These are phyloP conservation scores for Tympanopsis confertula DNA, from an alignment of 2,329 filamentous ascomycete species.

Conservation along the genomic window DNA sequence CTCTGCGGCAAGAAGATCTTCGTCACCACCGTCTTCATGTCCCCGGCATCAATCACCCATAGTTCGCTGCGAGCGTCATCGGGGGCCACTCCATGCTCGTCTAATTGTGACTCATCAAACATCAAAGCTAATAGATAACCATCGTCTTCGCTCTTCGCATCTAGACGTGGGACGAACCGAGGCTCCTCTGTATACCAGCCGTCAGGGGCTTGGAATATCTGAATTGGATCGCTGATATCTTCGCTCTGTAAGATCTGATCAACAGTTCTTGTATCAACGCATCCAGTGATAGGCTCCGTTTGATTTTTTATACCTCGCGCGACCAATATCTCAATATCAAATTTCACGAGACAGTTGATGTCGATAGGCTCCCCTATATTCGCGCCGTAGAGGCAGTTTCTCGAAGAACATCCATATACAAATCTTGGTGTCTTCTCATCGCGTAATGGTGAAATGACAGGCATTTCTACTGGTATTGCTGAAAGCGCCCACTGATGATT, in stretches of 20 bases:
- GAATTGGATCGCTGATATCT: conserved; percentile 40
- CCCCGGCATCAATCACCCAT: conserved; percentile 55
- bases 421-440: conserved; percentile 48
- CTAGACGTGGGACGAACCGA: conserved; percentile 42
- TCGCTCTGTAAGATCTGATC: conserved; percentile 33
- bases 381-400: conserved; percentile 40
- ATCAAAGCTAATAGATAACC: conserved; percentile 59
- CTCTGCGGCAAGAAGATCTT: conserved; percentile 49
- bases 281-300: conserved; percentile 40
- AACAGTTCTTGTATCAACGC: conserved; percentile 45
- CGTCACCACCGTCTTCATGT: conserved; percentile 49
- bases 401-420: conserved; percentile 57
- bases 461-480: conserved; percentile 58
- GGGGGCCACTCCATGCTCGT: conserved; percentile 30
- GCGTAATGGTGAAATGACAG: conserved; percentile 38
- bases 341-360: conserved; percentile 53
- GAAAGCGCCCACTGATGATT: conserved; percentile 53
- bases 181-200: conserved; percentile 58
- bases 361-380: conserved; percentile 54
- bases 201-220: conserved; percentile 46
- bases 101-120: conserved; percentile 56
- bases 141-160: conserved; percentile 41
- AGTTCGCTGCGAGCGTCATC: conserved; percentile 42
- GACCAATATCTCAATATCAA: conserved; percentile 43
- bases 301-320: conserved; percentile 30